phyloP scores from a whole-genome alignment of 2,329 filamentous ascomycete species.

The Penicillium sp. region DNA sequence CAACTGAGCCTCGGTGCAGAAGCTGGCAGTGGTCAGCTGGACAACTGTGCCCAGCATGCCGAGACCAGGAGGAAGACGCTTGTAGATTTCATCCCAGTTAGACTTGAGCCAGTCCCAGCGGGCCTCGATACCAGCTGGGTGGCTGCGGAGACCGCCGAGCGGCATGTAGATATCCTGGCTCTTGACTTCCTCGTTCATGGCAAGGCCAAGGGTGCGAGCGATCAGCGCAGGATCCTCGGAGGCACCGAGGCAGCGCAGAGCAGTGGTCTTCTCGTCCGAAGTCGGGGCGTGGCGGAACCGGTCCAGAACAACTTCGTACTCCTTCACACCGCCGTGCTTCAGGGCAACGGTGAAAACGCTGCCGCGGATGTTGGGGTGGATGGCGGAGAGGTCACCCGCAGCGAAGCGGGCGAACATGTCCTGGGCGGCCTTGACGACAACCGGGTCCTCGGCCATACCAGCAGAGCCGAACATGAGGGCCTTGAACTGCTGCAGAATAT shows the following conservation, averaged over 20 bases:
- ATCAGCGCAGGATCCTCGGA: constrained; percentile 77
- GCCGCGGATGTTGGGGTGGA: constrained; percentile 87
- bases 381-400: constrained; percentile 72
- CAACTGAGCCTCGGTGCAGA: constrained; percentile 74
- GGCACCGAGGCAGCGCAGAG: constrained; percentile 77
- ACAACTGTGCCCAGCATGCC: constrained; percentile 85
- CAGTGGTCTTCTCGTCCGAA: constrained; percentile 87
- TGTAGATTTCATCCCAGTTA: constrained; percentile 82
- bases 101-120: constrained; percentile 80
- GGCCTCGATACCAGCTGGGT: constrained; percentile 73
- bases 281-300: constrained; percentile 73
- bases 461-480: constrained; percentile 82
- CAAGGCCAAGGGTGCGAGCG: constrained; percentile 71
- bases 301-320: constrained; percentile 76
- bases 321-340: constrained; percentile 78
- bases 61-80: constrained; percentile 80
- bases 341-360: constrained; percentile 84
- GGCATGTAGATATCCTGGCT: constrained; percentile 94
- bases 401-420: constrained; percentile 88
- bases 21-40: constrained; percentile 75
- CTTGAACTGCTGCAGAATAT: constrained; percentile 94
- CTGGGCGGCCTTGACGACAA: constrained; percentile 74
- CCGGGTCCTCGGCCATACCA: constrained; percentile 75
- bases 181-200: constrained; percentile 79
- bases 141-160: constrained; percentile 72